Conservation (phyloP, 495 filamentous ascomycete genomes). For the Apiosordaria backusii region DNA sequence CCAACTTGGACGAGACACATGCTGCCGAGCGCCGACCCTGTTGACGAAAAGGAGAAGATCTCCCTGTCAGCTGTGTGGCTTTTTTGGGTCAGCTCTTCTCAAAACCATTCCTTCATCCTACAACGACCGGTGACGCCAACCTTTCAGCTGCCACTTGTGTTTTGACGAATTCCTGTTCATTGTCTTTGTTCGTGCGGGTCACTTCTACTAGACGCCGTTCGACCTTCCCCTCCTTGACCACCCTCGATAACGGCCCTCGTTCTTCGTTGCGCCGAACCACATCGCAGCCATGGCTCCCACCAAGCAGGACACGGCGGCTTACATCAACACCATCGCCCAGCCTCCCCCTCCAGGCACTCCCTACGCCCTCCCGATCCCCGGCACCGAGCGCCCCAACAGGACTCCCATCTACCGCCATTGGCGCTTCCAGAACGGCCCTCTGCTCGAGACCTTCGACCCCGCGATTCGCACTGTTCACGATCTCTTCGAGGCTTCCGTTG, state of each 20-base stretch:
- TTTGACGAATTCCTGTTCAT: slow-evolving; percentile 4
- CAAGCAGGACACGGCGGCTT: slow-evolving; percentile 33
- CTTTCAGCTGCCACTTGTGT: background rate
- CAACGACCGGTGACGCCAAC: slow-evolving; percentile 12
- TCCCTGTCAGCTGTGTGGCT: slow-evolving; percentile 10
- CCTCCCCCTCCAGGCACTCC: slow-evolving; percentile 59
- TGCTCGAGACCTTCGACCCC: slow-evolving; percentile 73
- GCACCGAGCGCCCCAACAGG: slow-evolving; percentile 67
- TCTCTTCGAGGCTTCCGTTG: slow-evolving; percentile 68
- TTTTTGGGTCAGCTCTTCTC: slow-evolving; percentile 11
- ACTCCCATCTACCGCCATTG: slow-evolving; percentile 80
- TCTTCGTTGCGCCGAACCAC: background rate
- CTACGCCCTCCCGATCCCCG: slow-evolving; percentile 66
- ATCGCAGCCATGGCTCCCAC: slow-evolving; percentile 31
- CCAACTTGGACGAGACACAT: slow-evolving; percentile 21
- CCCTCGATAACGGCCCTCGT: background rate
- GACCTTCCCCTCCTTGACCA: background rate
- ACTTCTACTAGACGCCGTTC: background rate
- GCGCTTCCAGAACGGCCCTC: slow-evolving; percentile 62
- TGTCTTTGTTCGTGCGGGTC: slow-evolving; percentile 6
- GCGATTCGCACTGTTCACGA: slow-evolving; percentile 71
- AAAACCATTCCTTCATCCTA: slow-evolving; percentile 7
- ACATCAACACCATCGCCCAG: slow-evolving; percentile 43
- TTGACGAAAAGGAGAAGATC: slow-evolving; percentile 23
- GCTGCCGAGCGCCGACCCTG: slow-evolving; percentile 29